Base-by-base conservation (phyloP, 2,329 filamentous ascomycete genomes). In the Fusarium sp. region DNA sequence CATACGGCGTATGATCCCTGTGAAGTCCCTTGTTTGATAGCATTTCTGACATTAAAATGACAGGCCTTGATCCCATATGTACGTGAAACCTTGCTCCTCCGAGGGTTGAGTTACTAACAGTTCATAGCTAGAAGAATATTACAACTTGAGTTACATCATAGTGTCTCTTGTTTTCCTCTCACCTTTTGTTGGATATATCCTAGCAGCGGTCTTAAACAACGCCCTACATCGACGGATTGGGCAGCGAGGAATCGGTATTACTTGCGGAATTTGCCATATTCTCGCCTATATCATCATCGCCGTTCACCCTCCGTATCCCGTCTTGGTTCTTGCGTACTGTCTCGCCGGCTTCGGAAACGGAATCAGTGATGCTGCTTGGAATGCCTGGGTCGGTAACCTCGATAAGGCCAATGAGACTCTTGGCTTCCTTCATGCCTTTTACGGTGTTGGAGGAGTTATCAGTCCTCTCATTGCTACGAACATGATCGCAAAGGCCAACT, bases 301-400 rank as follows among this genome's bases (percentile, higher is more conserved):
- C 1, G 77, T 88, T 8, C 92, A 93, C 77, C 92, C 92, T 3
- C 90, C 91, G 0, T 93, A 91, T 72, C 89, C 90, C 0, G 89
- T 89, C 2, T 82, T 94, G 0, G 88, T 93, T 2, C 77, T 93
- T 15, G 86, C 89, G 14, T 93, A 91, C 76, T 86, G 89, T 68
- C 78, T 94, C 4, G 89, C 90, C 1, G 92, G 92, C 0, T 90
- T 93, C 59, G 92, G 91, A 1, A 94, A 92, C 76, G 92, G 92
- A 0, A 80, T 93, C 1, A 84, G 86, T 17, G 90, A 88, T 66
- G 86, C 84, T 11, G 86, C 82, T 3, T 89, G 86, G 86, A 87
- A 87, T 74, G 85, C 86, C 0, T 88, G 83, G 82, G 79, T 87
- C 18, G 92, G 92, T 0, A 90, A 90, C 72, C 90, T 94, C 86